phyloP scores from a whole-genome alignment of 2,329 filamentous ascomycete species.

The Capronia americana region DNA sequence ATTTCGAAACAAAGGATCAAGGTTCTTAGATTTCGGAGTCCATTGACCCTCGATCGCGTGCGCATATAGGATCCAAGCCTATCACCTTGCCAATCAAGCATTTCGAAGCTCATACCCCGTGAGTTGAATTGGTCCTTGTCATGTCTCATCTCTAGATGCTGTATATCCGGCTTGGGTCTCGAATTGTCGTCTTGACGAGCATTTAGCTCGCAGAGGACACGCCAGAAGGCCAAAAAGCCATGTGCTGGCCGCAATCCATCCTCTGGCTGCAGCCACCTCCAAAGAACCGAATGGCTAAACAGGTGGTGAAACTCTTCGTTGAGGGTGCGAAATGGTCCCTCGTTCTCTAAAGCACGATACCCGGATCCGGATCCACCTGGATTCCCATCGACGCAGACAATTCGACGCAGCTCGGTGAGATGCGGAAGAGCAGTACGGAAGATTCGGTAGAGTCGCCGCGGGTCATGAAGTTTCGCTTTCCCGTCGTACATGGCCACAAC shows the following conservation, averaged over 20 bases:
- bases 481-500: not conserved
- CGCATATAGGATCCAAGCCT: not conserved
- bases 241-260: slow-evolving; percentile 13
- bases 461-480: slow-evolving; percentile 1
- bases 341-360: not conserved
- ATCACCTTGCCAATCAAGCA: not conserved
- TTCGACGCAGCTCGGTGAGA: slow-evolving; percentile 14
- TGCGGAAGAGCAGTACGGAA: slow-evolving; percentile 12
- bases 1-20: slow-evolving; percentile 23
- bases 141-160: slow-evolving; percentile 18
- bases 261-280: not conserved
- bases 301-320: slow-evolving; percentile 5
- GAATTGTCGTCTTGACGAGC: not conserved
- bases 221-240: slow-evolving; percentile 23
- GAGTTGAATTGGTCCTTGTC: slow-evolving; percentile 9
- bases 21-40: slow-evolving; percentile 18
- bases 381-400: slow-evolving; percentile 15
- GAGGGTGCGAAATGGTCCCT: not conserved
- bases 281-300: slow-evolving; percentile 10
- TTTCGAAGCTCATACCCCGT: slow-evolving; percentile 7
- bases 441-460: not conserved
- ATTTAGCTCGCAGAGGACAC: slow-evolving; percentile 1
- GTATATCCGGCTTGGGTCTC: slow-evolving; percentile 8
- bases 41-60: not conserved
- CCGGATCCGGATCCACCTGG: not conserved